Conservation (phyloP, 2,329 filamentous ascomycete species). For the Phyllosticta citriasiana region DNA sequence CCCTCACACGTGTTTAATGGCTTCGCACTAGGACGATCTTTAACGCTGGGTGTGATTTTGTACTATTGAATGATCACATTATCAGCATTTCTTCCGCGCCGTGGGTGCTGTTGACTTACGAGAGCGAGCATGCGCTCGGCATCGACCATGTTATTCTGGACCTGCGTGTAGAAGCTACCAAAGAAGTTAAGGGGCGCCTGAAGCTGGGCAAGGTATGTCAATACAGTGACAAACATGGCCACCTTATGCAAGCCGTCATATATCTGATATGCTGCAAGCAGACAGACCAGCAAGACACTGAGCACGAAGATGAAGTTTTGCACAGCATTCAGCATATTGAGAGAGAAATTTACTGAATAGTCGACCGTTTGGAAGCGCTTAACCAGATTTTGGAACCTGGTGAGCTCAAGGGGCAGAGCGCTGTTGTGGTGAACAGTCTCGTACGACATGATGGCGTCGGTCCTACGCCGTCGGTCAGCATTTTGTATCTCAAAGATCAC, state of each 20-base stretch:
- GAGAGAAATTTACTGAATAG: conserved; percentile 13
- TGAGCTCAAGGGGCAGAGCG: conserved; percentile 11
- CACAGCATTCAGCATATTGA: conserved; percentile 14
- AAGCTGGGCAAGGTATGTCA: conserved; percentile 16
- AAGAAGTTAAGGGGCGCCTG: conserved; percentile 17
- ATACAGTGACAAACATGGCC: conserved; percentile 14
- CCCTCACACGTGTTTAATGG: conserved; percentile 8
- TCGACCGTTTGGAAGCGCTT: conserved; percentile 14
- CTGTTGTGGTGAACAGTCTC: conserved; percentile 23
- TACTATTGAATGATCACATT: background rate
- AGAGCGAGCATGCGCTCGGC: conserved; percentile 16
- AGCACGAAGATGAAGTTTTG: conserved; percentile 15
- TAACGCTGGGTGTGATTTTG: conserved; percentile 1
- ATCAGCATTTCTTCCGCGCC: conserved; percentile 11
- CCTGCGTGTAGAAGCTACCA: conserved; percentile 16
- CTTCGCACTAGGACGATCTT: conserved; percentile 8
- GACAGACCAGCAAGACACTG: conserved; percentile 11
- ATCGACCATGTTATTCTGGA: conserved; percentile 18
- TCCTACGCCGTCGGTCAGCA: conserved; percentile 17
- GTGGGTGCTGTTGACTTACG: conserved; percentile 6
- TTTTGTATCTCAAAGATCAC: background rate
- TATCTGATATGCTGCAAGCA: conserved; percentile 13
- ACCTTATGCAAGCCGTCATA: conserved; percentile 9
- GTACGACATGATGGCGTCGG: conserved; percentile 40
- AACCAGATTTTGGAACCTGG: conserved; percentile 9